Conservation (phyloP, 2,329 filamentous ascomycete genomes). For the Hymenoscyphus fructigenus region DNA sequence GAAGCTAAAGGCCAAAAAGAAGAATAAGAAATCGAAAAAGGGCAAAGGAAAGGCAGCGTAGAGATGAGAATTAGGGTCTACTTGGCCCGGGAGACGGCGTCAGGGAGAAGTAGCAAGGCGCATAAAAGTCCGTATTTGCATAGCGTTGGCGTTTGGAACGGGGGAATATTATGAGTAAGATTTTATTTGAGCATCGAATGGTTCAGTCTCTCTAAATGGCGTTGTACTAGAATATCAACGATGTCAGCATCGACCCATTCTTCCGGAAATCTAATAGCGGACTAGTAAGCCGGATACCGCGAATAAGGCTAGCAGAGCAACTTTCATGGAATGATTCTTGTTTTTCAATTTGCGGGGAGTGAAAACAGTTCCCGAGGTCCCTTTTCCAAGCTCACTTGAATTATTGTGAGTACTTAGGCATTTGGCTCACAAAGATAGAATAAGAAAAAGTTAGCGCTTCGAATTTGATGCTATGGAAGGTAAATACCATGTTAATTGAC, state of each 20-base stretch:
- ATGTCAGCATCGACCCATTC: too few relatives aligned
- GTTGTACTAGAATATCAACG: too few relatives aligned
- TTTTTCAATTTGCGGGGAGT: too few relatives aligned
- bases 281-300: too few relatives aligned
- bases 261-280: too few relatives aligned
- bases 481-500: background rate
- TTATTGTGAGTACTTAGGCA: background rate
- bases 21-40: slow-evolving; percentile 12
- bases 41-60: slow-evolving; percentile 11
- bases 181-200: background rate
- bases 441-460: background rate
- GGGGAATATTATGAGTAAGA: background rate
- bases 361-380: too few relatives aligned
- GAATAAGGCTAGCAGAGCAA: too few relatives aligned
- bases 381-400: too few relatives aligned
- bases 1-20: slow-evolving; percentile 11
- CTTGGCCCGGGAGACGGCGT: background rate
- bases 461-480: background rate
- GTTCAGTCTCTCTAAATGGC: background rate
- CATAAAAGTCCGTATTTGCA: slow-evolving; percentile 4
- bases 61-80: background rate
- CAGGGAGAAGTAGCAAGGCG: background rate
- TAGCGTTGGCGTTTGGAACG: slow-evolving; percentile 11
- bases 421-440: background rate
- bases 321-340: too few relatives aligned